phyloP scores from a whole-genome alignment of 2,329 filamentous ascomycete species.

The Aspergillus sp. region DNA sequence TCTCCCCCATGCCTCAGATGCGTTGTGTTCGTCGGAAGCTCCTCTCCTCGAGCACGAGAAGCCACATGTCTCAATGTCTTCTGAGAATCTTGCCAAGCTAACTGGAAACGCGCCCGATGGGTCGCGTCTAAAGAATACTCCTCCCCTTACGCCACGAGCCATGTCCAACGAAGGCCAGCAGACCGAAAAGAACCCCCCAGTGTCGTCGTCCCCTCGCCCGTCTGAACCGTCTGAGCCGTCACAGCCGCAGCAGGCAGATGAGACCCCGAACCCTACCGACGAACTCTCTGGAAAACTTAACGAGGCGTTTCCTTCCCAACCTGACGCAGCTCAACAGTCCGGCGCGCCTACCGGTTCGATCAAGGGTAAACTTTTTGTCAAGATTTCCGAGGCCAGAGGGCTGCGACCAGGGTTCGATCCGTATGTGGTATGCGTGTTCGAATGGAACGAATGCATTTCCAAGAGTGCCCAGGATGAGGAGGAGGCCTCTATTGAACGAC shows the following conservation, averaged over 20 bases:
- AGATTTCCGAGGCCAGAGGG: slow-evolving; percentile 79
- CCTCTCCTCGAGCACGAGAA: slow-evolving; percentile 48
- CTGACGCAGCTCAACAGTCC: slow-evolving; percentile 22
- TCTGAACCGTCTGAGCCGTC: slow-evolving; percentile 15
- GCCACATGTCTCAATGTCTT: slow-evolving; percentile 36
- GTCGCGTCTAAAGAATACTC: slow-evolving; percentile 75
- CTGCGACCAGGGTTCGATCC: slow-evolving; percentile 79
- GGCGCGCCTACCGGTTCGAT: slow-evolving; percentile 64
- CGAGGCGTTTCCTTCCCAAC: slow-evolving; percentile 28
- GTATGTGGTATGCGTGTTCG: slow-evolving; percentile 94
- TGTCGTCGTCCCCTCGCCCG: slow-evolving; percentile 16
- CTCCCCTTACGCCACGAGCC: slow-evolving; percentile 82
- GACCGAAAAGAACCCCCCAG: slow-evolving; percentile 25
- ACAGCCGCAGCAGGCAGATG: slow-evolving; percentile 13
- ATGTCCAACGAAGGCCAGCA: slow-evolving; percentile 60
- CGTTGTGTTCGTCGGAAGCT: slow-evolving; percentile 39
- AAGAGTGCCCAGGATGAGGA: slow-evolving; percentile 67
- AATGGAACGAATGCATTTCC: slow-evolving; percentile 93
- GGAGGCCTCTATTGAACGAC: slow-evolving; percentile 59
- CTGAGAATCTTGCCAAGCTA: slow-evolving; percentile 60
- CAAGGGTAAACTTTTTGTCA: slow-evolving; percentile 85
- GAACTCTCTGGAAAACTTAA: slow-evolving; percentile 33
- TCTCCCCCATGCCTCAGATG: slow-evolving; percentile 49
- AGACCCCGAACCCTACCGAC: slow-evolving; percentile 25
- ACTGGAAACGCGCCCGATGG: slow-evolving; percentile 66